phyloP scores from a whole-genome alignment of 176 grass and related monocot species.

The Echinochloa phyllopogon region DNA sequence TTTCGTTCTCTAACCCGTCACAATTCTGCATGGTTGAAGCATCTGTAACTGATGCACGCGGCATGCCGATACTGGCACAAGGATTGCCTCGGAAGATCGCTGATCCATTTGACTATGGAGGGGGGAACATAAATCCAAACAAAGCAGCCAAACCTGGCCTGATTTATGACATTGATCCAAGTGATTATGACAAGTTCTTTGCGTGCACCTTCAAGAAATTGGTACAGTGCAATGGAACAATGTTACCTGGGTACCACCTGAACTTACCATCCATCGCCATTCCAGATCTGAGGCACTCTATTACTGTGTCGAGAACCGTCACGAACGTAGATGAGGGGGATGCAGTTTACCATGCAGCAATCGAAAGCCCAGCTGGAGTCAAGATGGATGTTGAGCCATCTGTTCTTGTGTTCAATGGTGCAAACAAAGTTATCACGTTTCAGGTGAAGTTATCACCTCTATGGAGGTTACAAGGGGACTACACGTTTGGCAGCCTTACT shows the following conservation, averaged over 20 bases:
- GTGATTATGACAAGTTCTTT: constrained; percentile 27
- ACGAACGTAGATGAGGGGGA: constrained; percentile 26
- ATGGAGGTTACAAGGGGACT: constrained; percentile 40
- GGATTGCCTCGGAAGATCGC: constrained; percentile 22
- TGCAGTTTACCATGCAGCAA: neutral
- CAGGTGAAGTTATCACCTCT: constrained; percentile 40
- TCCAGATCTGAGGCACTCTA: constrained; percentile 6
- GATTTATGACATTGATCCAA: constrained; percentile 39
- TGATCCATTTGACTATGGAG: constrained; percentile 50
- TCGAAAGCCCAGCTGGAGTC: constrained; percentile 33
- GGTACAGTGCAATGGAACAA: neutral
- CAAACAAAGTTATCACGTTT: constrained; percentile 25
- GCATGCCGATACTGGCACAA: constrained; percentile 43
- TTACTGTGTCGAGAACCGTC: constrained; percentile 19
- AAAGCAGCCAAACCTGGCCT: constrained; percentile 38
- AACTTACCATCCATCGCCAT: constrained; percentile 38
- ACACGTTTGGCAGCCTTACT: constrained; percentile 46
- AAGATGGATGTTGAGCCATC: constrained; percentile 35
- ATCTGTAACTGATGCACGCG: constrained; percentile 10
- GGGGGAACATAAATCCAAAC: constrained; percentile 26
- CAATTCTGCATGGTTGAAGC: neutral
- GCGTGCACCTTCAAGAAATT: constrained; percentile 10
- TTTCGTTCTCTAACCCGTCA: neutral
- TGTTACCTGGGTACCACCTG: neutral
- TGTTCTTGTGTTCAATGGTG: constrained; percentile 9